A percentile compares a stretch with the other conserved stretches of the same genome.
These are phyloP conservation scores for Macaranga tanarius DNA, from an alignment of 441 rosid species.

Conservation along the genomic window DNA sequence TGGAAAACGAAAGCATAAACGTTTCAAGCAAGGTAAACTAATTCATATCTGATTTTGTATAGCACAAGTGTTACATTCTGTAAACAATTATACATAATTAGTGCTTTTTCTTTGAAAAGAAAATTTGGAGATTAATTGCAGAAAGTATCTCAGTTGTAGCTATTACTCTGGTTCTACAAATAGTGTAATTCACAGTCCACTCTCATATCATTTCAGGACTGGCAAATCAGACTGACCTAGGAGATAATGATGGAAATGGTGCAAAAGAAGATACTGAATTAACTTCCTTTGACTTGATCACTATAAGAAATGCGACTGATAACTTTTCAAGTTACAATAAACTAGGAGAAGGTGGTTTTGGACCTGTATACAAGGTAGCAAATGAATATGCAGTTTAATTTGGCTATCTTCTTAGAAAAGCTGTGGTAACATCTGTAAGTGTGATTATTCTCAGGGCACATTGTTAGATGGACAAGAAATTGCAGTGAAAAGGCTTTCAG, in stretches of 20 bases:
- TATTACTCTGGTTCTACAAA: not conserved
- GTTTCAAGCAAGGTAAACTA: slow-evolving; percentile 6
- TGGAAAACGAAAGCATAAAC: not conserved
- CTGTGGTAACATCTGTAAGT: not conserved
- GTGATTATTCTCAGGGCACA: slow-evolving; percentile 31
- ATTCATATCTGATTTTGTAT: not conserved
- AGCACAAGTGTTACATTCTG: not conserved
- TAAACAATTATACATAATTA: not conserved
- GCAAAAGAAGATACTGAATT: slow-evolving; percentile 51
- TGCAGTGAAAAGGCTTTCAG: slow-evolving; percentile 47
- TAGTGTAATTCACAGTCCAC: not conserved
- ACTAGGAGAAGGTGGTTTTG: slow-evolving; percentile 82
- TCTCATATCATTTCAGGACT: not conserved
- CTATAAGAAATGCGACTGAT: slow-evolving; percentile 48
- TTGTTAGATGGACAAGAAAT: slow-evolving; percentile 35
- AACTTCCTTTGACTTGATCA: slow-evolving; percentile 48
- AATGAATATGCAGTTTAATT: not conserved
- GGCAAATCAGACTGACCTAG: not conserved
- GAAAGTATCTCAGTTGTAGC: not conserved
- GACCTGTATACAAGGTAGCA: slow-evolving; percentile 72
- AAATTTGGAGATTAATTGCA: not conserved
- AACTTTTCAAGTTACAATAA: slow-evolving; percentile 47
- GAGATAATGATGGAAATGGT: slow-evolving; percentile 19
- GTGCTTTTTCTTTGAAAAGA: not conserved
- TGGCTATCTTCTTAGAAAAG: not conserved